phyloP scores from a whole-genome alignment of 2,329 filamentous ascomycete genomes.

The Pseudogymnoascus sp. region DNA sequence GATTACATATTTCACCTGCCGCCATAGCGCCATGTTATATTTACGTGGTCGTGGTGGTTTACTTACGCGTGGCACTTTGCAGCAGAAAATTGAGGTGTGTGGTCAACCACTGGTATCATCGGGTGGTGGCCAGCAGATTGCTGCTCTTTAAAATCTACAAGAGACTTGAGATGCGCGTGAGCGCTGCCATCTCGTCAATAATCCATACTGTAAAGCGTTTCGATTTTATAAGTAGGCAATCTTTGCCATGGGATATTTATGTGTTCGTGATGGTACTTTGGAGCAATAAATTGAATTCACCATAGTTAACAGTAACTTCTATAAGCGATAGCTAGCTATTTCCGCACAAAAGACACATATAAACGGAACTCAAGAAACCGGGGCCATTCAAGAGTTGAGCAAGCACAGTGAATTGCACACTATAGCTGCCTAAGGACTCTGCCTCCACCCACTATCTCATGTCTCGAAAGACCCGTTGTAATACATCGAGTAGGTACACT shows the following conservation, averaged over 20 bases:
- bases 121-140: too few species aligned
- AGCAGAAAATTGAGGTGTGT: too few species aligned
- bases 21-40: too few species aligned
- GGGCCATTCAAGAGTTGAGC: neutral
- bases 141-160: neutral
- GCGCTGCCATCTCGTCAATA: neutral
- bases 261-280: neutral
- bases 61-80: too few species aligned
- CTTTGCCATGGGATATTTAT: neutral
- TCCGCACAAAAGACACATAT: neutral
- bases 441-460: too few species aligned
- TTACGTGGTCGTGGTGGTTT: neutral
- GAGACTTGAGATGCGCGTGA: neutral
- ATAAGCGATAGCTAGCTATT: neutral
- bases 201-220: too few species aligned
- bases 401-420: neutral
- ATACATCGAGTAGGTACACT: too few species aligned
- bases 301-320: neutral
- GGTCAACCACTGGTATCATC: too few species aligned
- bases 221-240: neutral
- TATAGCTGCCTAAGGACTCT: too few species aligned
- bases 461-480: too few species aligned
- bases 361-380: neutral
- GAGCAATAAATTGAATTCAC: neutral
- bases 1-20: too few species aligned